phyloP scores from a whole-genome alignment of 1,284 basidiomycete genomes.

The Afroboletus lepidellus region DNA sequence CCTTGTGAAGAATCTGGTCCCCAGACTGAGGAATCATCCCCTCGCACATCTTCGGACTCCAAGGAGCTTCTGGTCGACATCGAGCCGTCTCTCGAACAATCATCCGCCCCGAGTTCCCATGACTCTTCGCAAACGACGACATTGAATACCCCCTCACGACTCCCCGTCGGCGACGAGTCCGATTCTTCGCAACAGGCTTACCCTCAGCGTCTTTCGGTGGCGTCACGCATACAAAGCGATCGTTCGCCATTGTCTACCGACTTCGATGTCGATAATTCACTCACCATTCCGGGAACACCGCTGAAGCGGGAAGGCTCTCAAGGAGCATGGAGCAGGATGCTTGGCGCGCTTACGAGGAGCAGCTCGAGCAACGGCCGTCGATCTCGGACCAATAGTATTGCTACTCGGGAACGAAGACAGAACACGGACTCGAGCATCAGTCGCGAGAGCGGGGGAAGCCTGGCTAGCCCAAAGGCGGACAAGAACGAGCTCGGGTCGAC shows the following conservation, averaged over 20 bases:
- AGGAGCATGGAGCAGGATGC: conserved; percentile 63
- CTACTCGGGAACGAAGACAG: neutral
- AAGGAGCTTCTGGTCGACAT: conserved; percentile 61
- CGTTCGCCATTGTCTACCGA: conserved; percentile 54
- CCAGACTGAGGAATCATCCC: conserved; percentile 47
- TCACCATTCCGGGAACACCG: conserved; percentile 38
- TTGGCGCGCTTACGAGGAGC: conserved; percentile 47
- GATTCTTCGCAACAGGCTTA: conserved; percentile 48
- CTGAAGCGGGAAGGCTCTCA: conserved; percentile 57
- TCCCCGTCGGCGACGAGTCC: conserved; percentile 45
- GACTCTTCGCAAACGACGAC: conserved; percentile 50
- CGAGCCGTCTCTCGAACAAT: conserved; percentile 54
- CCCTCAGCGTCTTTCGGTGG: conserved; percentile 60
- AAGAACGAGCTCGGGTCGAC: neutral
- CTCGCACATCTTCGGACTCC: conserved; percentile 47
- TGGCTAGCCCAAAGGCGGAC: neutral
- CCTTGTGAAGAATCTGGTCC: conserved; percentile 36
- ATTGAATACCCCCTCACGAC: conserved; percentile 40
- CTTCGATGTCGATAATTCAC: conserved; percentile 58
- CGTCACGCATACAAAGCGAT: conserved; percentile 53
- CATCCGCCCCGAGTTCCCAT: conserved; percentile 44
- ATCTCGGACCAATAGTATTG: neutral
- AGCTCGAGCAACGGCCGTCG: neutral
- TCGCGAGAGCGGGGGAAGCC: neutral
- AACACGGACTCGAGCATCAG: neutral